These are phyloP conservation scores for Tuber aestivum DNA, from an alignment of 495 filamentous ascomycete genomes.

Conservation along the genomic window DNA sequence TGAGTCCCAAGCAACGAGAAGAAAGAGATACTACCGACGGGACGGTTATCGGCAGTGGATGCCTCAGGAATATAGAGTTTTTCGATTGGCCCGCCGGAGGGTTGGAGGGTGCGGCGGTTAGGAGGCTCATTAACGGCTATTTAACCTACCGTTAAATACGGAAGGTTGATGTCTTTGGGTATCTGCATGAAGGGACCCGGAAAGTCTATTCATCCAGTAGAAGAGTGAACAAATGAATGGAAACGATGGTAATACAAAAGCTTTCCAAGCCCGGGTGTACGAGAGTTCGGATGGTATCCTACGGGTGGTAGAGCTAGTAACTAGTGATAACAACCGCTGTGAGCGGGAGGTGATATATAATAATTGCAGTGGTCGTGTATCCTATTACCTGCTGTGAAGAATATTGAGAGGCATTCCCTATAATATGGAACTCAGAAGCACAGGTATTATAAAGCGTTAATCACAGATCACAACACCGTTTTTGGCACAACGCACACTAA, in stretches of 20 bases:
- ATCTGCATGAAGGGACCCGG: background rate
- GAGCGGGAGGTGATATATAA: background rate
- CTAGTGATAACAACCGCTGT: background rate
- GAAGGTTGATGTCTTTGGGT: background rate
- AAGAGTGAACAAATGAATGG: background rate
- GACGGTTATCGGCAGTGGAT: constrained; percentile 10
- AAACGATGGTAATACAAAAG: background rate
- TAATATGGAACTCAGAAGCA: background rate
- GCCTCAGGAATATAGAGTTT: background rate
- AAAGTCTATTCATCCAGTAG: background rate
- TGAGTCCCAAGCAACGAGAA: background rate
- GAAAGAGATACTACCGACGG: background rate
- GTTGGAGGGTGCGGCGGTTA: background rate
- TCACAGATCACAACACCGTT: constrained; percentile 9
- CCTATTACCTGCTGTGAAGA: background rate
- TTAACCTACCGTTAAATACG: background rate
- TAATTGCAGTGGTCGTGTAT: background rate
- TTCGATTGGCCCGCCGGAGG: background rate
- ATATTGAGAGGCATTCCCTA: background rate
- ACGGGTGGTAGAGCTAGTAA: background rate
- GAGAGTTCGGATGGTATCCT: background rate
- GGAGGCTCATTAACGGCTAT: background rate
- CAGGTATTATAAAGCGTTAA: constrained; percentile 11
- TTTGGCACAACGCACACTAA: constrained; percentile 19
- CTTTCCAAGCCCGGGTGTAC: background rate